A percentile compares a stretch with the other conserved stretches of the same genome.
Evolutionary conservation across 2,329 filamentous ascomycete genomes (phyloP).

Genomic region (Cyphellophora europaea): DNA sequence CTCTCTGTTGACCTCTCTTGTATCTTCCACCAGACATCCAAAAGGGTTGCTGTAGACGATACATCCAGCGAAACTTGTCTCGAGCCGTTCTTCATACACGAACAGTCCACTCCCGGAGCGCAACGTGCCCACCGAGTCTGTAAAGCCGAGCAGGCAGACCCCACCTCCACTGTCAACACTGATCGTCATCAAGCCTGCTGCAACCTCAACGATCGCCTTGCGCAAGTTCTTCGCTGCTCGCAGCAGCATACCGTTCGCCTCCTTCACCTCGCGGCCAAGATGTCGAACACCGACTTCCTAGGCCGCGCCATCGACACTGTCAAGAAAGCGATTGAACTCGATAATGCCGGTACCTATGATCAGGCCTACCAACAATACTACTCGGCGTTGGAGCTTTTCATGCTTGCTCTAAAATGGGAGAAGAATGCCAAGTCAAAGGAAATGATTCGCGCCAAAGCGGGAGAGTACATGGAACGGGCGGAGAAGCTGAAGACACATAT

Average conservation of each 20-base stretch:
- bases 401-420: slow-evolving; percentile 98
- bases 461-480: slow-evolving; percentile 95
- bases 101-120: too few relatives aligned
- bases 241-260: too few relatives aligned
- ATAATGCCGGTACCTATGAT: slow-evolving; percentile 92
- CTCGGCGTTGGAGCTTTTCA: slow-evolving; percentile 91
- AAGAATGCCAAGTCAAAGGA: slow-evolving; percentile 97
- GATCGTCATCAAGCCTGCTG: too few relatives aligned
- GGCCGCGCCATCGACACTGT: slow-evolving; percentile 94
- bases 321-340: slow-evolving; percentile 93
- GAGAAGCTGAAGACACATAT: slow-evolving; percentile 96
- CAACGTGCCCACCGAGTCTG: too few relatives aligned
- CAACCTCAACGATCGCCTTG: too few relatives aligned
- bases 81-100: too few relatives aligned
- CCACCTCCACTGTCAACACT: background rate
- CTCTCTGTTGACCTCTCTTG: background rate
- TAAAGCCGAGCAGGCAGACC: too few relatives aligned
- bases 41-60: too few relatives aligned
- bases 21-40: too few relatives aligned
- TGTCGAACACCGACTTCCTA: slow-evolving; percentile 68
- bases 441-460: slow-evolving; percentile 91
- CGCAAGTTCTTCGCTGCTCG: too few relatives aligned
- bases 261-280: too few relatives aligned
- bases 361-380: slow-evolving; percentile 96
- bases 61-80: too few relatives aligned